Percentiles rank a stretch among this genome's conserved stretches.
Conservation (phyloP, 2,329 filamentous ascomycete species). For the Penicillium sp. region DNA sequence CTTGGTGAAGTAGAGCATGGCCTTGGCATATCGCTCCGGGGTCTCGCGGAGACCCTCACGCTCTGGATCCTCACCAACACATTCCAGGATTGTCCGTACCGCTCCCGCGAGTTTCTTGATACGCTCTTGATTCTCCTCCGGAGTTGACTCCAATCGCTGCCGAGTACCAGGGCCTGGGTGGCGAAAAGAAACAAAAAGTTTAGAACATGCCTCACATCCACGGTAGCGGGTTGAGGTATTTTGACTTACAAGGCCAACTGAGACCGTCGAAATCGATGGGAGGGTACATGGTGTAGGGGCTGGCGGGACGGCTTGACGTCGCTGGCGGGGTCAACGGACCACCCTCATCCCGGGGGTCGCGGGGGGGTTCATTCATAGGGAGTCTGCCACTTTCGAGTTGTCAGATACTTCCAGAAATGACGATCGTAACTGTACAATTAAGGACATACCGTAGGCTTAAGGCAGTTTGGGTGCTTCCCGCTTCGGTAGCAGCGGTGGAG, state of each 20-base stretch:
- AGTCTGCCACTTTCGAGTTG: conserved; percentile 23
- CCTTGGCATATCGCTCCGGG: conserved; percentile 89
- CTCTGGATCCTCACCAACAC: conserved; percentile 66
- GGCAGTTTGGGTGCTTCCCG: conserved; percentile 16
- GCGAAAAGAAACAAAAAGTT: not conserved
- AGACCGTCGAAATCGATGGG: conserved; percentile 56
- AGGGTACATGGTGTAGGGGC: conserved; percentile 52
- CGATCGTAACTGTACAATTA: not conserved
- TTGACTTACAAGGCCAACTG: conserved; percentile 53
- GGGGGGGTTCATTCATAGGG: conserved; percentile 50
- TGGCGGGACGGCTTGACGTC: conserved; percentile 52
- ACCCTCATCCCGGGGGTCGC: conserved; percentile 56
- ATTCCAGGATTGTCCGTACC: conserved; percentile 65
- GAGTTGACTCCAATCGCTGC: conserved; percentile 57
- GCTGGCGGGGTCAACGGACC: conserved; percentile 54
- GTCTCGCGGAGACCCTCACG: conserved; percentile 65
- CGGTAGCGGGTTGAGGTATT: not conserved
- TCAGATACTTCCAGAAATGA: conserved; percentile 4
- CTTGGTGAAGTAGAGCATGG: conserved; percentile 93
- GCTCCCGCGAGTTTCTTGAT: conserved; percentile 64
- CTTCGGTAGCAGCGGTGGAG: conserved; percentile 17
- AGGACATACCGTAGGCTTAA: conserved; percentile 29
- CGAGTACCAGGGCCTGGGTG: conserved; percentile 48
- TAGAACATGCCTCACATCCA: conserved; percentile 9
- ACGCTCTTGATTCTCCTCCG: conserved; percentile 59